Evolutionary conservation across 129 eudicot species (phyloP).

Genomic region (Artemisia annua): DNA sequence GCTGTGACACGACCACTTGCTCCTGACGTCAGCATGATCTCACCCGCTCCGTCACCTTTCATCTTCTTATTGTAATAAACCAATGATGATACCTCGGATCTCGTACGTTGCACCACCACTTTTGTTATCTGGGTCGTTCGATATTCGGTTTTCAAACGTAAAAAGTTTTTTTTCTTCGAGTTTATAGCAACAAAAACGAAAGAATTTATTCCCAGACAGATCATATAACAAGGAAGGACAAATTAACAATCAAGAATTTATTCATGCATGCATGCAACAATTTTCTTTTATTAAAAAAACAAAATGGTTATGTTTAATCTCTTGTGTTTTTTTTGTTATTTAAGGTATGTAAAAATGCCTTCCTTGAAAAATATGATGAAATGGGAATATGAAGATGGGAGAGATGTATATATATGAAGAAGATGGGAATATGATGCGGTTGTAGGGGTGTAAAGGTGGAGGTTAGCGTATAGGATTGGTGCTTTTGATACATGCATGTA

Average conservation of each 20-base stretch:
- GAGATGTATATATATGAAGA: slow-evolving; percentile 26
- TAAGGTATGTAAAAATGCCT: slow-evolving; percentile 20
- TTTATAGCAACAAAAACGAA: neutral
- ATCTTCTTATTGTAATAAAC: neutral
- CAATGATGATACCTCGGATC: too few species aligned
- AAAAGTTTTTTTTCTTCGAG: neutral
- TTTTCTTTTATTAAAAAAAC: too few species aligned
- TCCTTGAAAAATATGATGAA: slow-evolving; percentile 41
- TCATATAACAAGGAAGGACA: slow-evolving; percentile 42
- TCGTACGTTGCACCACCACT: too few species aligned
- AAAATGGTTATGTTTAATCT: too few species aligned
- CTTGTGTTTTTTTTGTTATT: too few species aligned
- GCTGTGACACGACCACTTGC: slow-evolving; percentile 86
- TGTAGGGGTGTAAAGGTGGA: slow-evolving; percentile 4
- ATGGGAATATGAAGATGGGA: slow-evolving; percentile 25
- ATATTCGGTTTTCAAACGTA: slow-evolving; percentile 18
- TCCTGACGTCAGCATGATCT: slow-evolving; percentile 64
- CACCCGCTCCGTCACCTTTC: slow-evolving; percentile 20
- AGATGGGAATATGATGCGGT: too few species aligned
- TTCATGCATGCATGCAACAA: too few species aligned
- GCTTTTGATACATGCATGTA: neutral
- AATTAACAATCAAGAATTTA: slow-evolving; percentile 15
- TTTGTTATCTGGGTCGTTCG: slow-evolving; percentile 3
- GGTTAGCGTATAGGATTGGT: slow-evolving; percentile 16
- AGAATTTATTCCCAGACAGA: slow-evolving; percentile 25